Percentiles rank a stretch among this genome's conserved stretches.
These are phyloP conservation scores for Beauveria brongniartii DNA, from an alignment of 2,329 filamentous ascomycete species.

Conservation along the genomic window DNA sequence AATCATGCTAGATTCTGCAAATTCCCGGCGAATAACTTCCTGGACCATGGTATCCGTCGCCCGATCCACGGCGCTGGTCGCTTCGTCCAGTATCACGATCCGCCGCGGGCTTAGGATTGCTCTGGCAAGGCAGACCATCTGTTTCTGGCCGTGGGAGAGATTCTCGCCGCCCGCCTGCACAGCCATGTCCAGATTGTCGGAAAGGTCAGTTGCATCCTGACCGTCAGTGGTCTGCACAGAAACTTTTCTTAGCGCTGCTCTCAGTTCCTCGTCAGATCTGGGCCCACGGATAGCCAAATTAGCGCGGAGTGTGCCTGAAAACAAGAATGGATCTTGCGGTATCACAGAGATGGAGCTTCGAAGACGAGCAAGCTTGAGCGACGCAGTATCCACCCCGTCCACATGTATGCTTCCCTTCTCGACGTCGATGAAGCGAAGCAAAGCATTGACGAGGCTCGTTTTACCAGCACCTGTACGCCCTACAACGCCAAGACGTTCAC, in stretches of 20 bases:
- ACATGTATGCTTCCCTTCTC: not conserved
- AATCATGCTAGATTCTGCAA: constrained; percentile 6
- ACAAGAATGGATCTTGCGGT: constrained; percentile 13
- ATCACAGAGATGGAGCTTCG: constrained; percentile 5
- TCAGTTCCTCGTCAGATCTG: not conserved
- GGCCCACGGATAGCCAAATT: not conserved
- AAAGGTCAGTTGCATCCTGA: not conserved
- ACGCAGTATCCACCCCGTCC: constrained; percentile 5
- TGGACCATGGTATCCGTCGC: constrained; percentile 10
- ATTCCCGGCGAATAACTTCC: constrained; percentile 5
- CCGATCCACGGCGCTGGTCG: constrained; percentile 11
- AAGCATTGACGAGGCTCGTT: constrained; percentile 2
- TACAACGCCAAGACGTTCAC: constrained; percentile 10
- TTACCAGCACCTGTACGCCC: constrained; percentile 12
- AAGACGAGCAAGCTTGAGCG: not conserved
- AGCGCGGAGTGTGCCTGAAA: constrained; percentile 5
- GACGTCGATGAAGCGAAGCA: constrained; percentile 7
- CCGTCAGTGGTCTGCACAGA: not conserved
- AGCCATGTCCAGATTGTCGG: not conserved
- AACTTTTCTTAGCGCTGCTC: not conserved
- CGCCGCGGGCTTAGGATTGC: constrained; percentile 4
- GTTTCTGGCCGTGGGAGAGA: constrained; percentile 11
- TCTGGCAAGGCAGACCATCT: constrained; percentile 12
- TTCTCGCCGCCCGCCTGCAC: constrained; percentile 2
- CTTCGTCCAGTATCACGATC: constrained; percentile 13